Evolutionary conservation across 352 stramenopile genomes (phyloP).

Genomic region (Aphanomyces invadans): DNA sequence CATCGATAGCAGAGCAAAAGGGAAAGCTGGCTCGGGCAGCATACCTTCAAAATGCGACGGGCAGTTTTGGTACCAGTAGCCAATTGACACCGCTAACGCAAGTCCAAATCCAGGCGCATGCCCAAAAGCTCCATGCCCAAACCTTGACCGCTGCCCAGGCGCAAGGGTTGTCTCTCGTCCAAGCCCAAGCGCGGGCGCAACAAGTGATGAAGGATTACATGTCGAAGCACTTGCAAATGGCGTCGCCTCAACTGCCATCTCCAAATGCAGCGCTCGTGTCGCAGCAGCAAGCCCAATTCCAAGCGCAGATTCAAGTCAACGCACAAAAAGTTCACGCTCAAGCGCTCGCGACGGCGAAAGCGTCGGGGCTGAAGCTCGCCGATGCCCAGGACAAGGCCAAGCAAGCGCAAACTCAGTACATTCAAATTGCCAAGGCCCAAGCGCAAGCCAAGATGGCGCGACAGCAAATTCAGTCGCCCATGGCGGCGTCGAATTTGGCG

Average conservation of each 20-base stretch:
- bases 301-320: slow-evolving; percentile 85
- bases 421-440: slow-evolving; percentile 79
- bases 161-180: slow-evolving; percentile 74
- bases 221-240: slow-evolving; percentile 76
- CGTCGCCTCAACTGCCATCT: slow-evolving; percentile 30
- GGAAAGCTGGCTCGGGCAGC: slow-evolving; percentile 76
- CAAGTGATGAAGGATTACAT: slow-evolving; percentile 87
- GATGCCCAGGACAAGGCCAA: slow-evolving; percentile 87
- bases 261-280: slow-evolving; percentile 35
- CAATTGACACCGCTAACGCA: slow-evolving; percentile 81
- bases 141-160: slow-evolving; percentile 75
- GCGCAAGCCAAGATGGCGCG: slow-evolving; percentile 80
- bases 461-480: slow-evolving; percentile 47
- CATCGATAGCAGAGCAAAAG: slow-evolving; percentile 56
- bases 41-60: slow-evolving; percentile 80
- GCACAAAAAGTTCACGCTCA: slow-evolving; percentile 84
- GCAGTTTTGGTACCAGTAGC: slow-evolving; percentile 68
- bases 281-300: slow-evolving; percentile 77
- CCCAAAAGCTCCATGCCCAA: slow-evolving; percentile 81
- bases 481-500: slow-evolving; percentile 40
- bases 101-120: slow-evolving; percentile 84
- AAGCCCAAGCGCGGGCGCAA: slow-evolving; percentile 80
- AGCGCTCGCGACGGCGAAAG: slow-evolving; percentile 77
- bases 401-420: slow-evolving; percentile 80
- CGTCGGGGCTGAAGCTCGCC: slow-evolving; percentile 74